Evolutionary conservation across 345 rosid species (phyloP).

Genomic region (Crucihimalaya himalaica): DNA sequence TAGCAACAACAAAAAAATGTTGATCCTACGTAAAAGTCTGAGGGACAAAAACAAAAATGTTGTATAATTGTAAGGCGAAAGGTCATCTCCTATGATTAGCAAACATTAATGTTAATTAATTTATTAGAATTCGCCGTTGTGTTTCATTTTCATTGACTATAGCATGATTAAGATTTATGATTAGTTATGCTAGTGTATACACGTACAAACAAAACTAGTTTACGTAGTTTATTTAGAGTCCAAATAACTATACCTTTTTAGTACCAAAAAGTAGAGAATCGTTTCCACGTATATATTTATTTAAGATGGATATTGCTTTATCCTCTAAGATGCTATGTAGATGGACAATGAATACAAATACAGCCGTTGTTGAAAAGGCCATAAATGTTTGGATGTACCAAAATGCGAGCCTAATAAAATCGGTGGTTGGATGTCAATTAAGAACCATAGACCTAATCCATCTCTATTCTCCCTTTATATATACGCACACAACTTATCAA

Average conservation of each 20-base stretch:
- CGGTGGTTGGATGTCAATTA: constrained; percentile 43
- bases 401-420: constrained; percentile 45
- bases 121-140: not conserved
- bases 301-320: not conserved
- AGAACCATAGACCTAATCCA: constrained; percentile 34
- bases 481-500: constrained; percentile 26
- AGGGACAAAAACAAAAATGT: not conserved
- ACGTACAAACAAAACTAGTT: constrained; percentile 28
- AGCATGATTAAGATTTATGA: not conserved
- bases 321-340: constrained; percentile 29
- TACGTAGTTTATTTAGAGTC: not conserved
- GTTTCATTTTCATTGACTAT: not conserved
- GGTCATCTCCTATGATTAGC: not conserved
- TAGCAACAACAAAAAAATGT: too few relatives aligned
- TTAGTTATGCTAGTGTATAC: constrained; percentile 3
- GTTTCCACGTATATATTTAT: constrained; percentile 23
- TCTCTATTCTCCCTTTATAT: constrained; percentile 27
- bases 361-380: constrained; percentile 40
- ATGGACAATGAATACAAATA: constrained; percentile 35
- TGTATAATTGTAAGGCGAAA: not conserved
- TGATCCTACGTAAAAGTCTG: not conserved
- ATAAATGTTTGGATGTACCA: constrained; percentile 38
- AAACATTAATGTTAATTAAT: not conserved
- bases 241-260: constrained; percentile 14
- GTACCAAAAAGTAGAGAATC: constrained; percentile 27